Conservation (phyloP, 441 rosid genomes). For the Arabidopsis lyrata region DNA sequence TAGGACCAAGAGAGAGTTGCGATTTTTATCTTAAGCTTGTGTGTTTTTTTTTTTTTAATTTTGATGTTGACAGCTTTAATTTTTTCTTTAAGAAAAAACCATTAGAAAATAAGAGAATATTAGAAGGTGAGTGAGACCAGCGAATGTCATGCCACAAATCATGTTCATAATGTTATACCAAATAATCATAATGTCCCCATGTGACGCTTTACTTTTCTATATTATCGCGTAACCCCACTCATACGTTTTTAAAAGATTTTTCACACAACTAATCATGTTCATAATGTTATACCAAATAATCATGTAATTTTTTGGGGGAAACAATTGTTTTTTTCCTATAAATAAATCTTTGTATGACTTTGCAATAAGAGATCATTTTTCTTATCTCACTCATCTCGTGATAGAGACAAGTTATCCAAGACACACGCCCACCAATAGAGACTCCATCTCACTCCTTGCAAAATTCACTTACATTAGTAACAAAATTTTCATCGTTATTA, state of each 20-base stretch:
- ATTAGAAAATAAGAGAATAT: constrained; percentile 51
- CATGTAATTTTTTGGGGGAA: constrained; percentile 1
- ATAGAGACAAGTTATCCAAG: not conserved
- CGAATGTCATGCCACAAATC: constrained; percentile 49
- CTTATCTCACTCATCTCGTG: constrained; percentile 24
- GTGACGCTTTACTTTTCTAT: constrained; percentile 35
- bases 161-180: constrained; percentile 15
- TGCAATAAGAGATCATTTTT: constrained; percentile 11
- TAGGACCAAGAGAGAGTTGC: not conserved
- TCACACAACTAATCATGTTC: constrained; percentile 31
- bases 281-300: too few species aligned
- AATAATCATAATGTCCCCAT: constrained; percentile 41
- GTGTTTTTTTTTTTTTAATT: not conserved
- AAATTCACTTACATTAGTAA: not conserved
- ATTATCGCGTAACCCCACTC: constrained; percentile 32
- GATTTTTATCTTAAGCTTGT: not conserved
- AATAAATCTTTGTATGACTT: constrained; percentile 3
- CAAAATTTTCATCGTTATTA: not conserved
- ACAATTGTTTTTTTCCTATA: not conserved
- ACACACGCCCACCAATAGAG: constrained; percentile 1
- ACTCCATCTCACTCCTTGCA: not conserved
- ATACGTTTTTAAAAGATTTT: constrained; percentile 8
- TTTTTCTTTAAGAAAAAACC: not conserved
- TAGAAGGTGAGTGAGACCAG: constrained; percentile 57
- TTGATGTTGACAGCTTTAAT: not conserved